Percentiles rank a stretch among this genome's conserved stretches.
These are phyloP conservation scores for Trichosanthes cucumerina DNA, from an alignment of 306 rosid species.

Conservation along the genomic window DNA sequence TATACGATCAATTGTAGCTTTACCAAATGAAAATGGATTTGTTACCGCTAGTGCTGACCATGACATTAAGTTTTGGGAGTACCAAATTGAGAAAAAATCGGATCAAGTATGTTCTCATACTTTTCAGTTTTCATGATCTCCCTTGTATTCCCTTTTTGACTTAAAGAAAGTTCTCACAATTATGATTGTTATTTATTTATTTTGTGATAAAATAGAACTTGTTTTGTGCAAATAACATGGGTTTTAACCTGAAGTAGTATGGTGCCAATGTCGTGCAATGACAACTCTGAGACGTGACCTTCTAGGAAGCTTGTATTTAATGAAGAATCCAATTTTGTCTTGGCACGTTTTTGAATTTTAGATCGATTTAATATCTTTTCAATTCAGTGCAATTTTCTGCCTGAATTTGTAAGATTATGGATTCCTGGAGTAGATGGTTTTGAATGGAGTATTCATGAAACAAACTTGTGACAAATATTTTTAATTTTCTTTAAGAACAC, in stretches of 20 bases:
- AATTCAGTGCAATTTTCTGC: not conserved
- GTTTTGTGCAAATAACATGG: not conserved
- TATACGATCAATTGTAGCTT: conserved; percentile 50
- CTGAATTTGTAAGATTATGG: not conserved
- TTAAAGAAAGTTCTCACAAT: not conserved
- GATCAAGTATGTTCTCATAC: conserved; percentile 55
- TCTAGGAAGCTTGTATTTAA: not conserved
- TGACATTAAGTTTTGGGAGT: conserved; percentile 93
- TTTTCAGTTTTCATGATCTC: conserved; percentile 7
- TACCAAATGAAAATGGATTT: conserved; percentile 70
- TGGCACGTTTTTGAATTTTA: not conserved
- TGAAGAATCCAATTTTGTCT: not conserved
- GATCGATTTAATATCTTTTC: not conserved
- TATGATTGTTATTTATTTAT: not conserved
- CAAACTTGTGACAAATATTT: not conserved
- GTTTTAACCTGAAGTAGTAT: not conserved
- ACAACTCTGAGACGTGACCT: not conserved
- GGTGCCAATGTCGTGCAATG: not conserved
- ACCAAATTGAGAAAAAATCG: conserved; percentile 47
- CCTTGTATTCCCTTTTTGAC: not conserved
- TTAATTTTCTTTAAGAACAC: not conserved
- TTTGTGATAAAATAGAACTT: not conserved
- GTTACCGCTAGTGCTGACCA: conserved; percentile 91
- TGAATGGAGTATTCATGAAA: not conserved
- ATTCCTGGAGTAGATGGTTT: not conserved